phyloP scores from a whole-genome alignment of 805 yeast genomes.

The Saturnispora saitoi region DNA sequence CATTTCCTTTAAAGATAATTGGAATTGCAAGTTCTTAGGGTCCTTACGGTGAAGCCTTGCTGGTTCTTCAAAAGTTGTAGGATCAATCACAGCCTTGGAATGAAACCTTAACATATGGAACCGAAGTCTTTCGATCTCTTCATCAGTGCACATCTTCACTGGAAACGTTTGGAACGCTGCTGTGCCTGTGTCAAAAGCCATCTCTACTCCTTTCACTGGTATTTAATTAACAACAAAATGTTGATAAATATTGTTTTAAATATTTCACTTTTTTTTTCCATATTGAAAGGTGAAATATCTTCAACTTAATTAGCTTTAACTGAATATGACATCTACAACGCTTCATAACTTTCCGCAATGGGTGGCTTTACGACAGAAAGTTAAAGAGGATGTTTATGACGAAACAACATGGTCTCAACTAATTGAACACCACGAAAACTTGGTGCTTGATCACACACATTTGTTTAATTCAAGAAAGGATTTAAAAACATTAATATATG shows the following conservation, averaged over 20 bases:
- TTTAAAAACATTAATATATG: slow-evolving; percentile 15
- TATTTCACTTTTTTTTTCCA: background rate
- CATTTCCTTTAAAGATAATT: slow-evolving; percentile 67
- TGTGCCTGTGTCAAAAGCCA: background rate
- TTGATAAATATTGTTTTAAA: background rate
- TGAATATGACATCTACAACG: background rate
- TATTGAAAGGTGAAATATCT: background rate
- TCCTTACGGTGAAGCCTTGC: slow-evolving; percentile 87
- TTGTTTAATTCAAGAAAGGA: slow-evolving; percentile 12
- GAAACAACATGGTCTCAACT: slow-evolving; percentile 22
- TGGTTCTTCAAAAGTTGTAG: slow-evolving; percentile 66
- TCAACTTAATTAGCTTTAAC: background rate
- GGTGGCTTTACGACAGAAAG: slow-evolving; percentile 16
- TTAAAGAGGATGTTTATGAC: slow-evolving; percentile 21
- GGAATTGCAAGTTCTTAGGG: slow-evolving; percentile 84
- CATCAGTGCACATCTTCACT: slow-evolving; percentile 8
- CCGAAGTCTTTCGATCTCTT: slow-evolving; percentile 3
- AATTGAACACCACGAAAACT: slow-evolving; percentile 18
- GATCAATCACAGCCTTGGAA: slow-evolving; percentile 41
- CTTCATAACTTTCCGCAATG: slow-evolving; percentile 23
- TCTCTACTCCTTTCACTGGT: background rate
- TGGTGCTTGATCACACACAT: slow-evolving; percentile 18
- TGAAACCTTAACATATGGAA: slow-evolving; percentile 5
- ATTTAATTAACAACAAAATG: background rate
- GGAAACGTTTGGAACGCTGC: slow-evolving; percentile 5